Percentiles rank a stretch among this genome's conserved stretches.
phyloP scores from a whole-genome alignment of 1,139 yeast species.

The Pichia sp. region DNA sequence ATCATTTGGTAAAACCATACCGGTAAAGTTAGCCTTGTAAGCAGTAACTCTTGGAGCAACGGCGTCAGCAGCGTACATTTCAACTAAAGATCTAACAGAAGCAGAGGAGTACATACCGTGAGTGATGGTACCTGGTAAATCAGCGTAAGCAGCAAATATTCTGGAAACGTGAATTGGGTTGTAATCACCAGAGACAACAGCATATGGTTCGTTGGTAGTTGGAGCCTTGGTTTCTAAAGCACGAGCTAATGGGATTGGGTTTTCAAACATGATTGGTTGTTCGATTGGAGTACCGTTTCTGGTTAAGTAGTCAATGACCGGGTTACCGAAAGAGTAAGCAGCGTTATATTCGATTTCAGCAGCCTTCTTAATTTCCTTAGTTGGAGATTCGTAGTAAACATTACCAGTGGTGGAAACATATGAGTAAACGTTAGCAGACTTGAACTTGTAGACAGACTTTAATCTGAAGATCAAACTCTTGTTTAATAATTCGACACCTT shows the following conservation, averaged over 20 bases:
- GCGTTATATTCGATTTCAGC: conserved; percentile 91
- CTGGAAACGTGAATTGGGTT: conserved; percentile 98
- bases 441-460: conserved; percentile 79
- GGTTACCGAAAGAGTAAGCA: conserved; percentile 94
- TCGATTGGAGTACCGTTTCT: conserved; percentile 94
- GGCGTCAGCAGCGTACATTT: conserved; percentile 98
- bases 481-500: conserved; percentile 68
- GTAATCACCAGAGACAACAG: conserved; percentile 96
- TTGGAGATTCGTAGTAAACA: conserved; percentile 84
- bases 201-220: conserved; percentile 90
- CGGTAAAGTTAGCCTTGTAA: conserved; percentile 85
- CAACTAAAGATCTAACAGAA: conserved; percentile 90
- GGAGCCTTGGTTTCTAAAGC: conserved; percentile 78
- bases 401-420: conserved; percentile 84
- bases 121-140: conserved; percentile 94
- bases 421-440: conserved; percentile 71
- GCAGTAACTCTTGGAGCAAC: conserved; percentile 96
- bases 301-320: conserved; percentile 88
- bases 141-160: conserved; percentile 90
- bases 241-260: conserved; percentile 83
- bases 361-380: conserved; percentile 86
- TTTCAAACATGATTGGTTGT: conserved; percentile 89
- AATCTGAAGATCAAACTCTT: conserved; percentile 89
- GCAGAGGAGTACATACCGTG: conserved; percentile 99
- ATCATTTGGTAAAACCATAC: conserved; percentile 98